Evolutionary conservation across 805 yeast species (phyloP), one percentile per base, ranked within the genome.

Genomic region (Cyberlindnera mrakii): DNA sequence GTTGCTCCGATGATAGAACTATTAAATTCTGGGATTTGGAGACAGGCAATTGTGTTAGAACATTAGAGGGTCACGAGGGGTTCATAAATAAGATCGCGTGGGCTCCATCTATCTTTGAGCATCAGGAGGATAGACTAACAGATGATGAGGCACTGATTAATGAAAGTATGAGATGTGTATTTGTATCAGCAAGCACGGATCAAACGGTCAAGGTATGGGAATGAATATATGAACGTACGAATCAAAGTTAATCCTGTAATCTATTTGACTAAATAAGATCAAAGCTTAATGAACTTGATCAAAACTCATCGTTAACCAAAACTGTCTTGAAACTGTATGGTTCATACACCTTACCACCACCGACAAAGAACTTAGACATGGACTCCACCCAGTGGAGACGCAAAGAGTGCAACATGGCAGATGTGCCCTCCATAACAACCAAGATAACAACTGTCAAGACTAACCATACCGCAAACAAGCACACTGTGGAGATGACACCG

Each of bases 371-470:
- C 70, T 93, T 93, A 47, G 97, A 88, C 99, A 93, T 93, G 29
- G 96, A 82, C 70, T 93, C 99, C 49, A 93, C 99, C 99, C 99
- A 93, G 65, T 93, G 99, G 58, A 93, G 76, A 74, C 99, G 87
- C 59, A 93, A 77, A 20, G 97, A 85, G 68, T 93, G 99, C 60
- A 93, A 77, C 99, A 93, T 93, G 30, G 99, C 99, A 29, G 96
- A 88, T 0, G 99, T 93, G 47, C 99, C 99, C 67, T 93, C 99
- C 99, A 93, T 93, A 43, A 85, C 71, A 15, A 93, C 98, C 59
- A 93, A 74, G 53, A 93, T 88, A 51, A 86, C 85, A 33, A 90
- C 91, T 0, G 99, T 90, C 50, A 93, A 71, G 4, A 78, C 77
- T 62, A 93, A 88, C 99, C 99, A 93, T 84, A 93, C 80, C 19